These are phyloP conservation scores for Cystobasidium onofrii DNA, from an alignment of 768 basidiomycete species.

Conservation along the genomic window DNA sequence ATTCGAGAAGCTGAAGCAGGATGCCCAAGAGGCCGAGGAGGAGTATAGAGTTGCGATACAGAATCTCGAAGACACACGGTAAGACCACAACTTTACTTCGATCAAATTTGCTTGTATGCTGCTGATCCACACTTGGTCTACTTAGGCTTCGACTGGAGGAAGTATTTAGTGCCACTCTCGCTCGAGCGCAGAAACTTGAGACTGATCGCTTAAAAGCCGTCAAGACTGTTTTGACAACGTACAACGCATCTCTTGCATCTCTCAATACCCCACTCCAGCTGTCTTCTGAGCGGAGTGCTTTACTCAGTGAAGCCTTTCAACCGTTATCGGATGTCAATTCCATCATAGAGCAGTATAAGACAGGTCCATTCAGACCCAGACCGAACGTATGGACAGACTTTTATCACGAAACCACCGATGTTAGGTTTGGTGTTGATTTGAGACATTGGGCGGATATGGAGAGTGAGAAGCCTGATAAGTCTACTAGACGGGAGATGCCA, in stretches of 20 bases:
- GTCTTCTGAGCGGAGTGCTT: background rate
- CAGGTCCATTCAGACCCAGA: slow-evolving; percentile 26
- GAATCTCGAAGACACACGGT: slow-evolving; percentile 19
- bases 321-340: slow-evolving; percentile 30
- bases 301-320: slow-evolving; percentile 30
- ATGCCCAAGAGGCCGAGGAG: slow-evolving; percentile 22
- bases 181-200: slow-evolving; percentile 9
- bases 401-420: slow-evolving; percentile 28
- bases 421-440: slow-evolving; percentile 28
- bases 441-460: slow-evolving; percentile 25
- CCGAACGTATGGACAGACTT: slow-evolving; percentile 27
- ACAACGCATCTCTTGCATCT: slow-evolving; percentile 10
- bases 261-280: slow-evolving; percentile 6
- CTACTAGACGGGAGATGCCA: background rate
- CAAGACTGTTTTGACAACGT: slow-evolving; percentile 26
- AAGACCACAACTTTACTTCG: background rate
- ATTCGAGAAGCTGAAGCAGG: slow-evolving; percentile 22
- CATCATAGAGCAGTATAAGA: slow-evolving; percentile 33
- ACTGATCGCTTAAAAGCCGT: slow-evolving; percentile 17
- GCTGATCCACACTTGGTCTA: background rate
- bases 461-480: background rate
- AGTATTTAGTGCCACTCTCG: slow-evolving; percentile 7
- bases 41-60: slow-evolving; percentile 25
- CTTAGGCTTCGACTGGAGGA: slow-evolving; percentile 23
- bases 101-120: background rate